Evolutionary conservation across 192 early-diverging fungal genomes (phyloP).

Genomic region (Backusella tarrabulga): DNA sequence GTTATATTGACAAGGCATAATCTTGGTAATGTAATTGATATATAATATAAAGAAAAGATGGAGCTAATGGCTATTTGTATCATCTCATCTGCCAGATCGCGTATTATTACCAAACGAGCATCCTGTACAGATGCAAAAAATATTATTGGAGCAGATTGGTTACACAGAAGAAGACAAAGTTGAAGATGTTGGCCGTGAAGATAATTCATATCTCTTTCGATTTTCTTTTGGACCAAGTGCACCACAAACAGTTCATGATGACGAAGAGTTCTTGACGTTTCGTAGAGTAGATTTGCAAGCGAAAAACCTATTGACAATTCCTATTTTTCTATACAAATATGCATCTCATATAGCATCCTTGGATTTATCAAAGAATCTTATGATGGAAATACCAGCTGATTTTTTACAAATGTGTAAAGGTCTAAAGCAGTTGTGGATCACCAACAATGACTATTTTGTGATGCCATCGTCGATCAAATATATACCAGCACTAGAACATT

Average conservation of each 20-base stretch:
- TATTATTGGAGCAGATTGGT: conserved; percentile 74
- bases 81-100: conserved; percentile 56
- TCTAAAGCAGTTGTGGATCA: conserved; percentile 65
- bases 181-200: conserved; percentile 77
- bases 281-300: conserved; percentile 67
- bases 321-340: conserved; percentile 70
- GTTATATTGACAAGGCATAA: conserved; percentile 19
- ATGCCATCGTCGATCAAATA: conserved; percentile 68
- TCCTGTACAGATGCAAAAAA: conserved; percentile 73
- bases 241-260: conserved; percentile 40
- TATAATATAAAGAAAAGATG: neutral
- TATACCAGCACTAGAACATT: conserved; percentile 59
- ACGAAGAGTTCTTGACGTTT: conserved; percentile 40
- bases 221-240: conserved; percentile 62
- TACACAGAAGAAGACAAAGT: conserved; percentile 76
- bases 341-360: conserved; percentile 70
- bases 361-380: conserved; percentile 79
- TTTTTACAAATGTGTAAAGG: conserved; percentile 75
- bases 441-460: conserved; percentile 64
- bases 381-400: conserved; percentile 79
- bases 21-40: conserved; percentile 15
- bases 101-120: conserved; percentile 64
- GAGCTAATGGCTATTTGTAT: neutral
- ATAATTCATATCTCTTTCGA: conserved; percentile 81
- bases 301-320: conserved; percentile 74